Evolutionary conservation across 2,329 filamentous ascomycete genomes (phyloP), one percentile per base, ranked within the genome.

Genomic region (Aspergillus sergii): DNA sequence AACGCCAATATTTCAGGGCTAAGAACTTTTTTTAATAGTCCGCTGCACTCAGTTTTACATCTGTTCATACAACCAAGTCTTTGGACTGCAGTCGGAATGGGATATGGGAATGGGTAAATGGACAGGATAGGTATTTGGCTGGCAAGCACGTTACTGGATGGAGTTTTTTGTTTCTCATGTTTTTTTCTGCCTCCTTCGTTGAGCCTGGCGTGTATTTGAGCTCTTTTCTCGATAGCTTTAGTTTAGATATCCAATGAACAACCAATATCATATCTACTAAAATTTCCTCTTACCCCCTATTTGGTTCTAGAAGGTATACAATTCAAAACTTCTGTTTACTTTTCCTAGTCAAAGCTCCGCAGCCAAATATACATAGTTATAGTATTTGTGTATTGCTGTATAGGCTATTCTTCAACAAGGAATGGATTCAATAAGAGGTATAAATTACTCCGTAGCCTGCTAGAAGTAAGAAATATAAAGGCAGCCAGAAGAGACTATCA

Each of bases 81-180:
- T 63, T 56, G 57, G 41, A 21, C 36, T 7, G 46, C 46, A 54
- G 55, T 51, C 26, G 58, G 57, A 43, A 54, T 58, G 50, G 64
- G 58, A 46, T 62, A 48, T 50, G 60, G 57, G 34, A 43, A 57
- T 56, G 62, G 55, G 21, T 56, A 60, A 64, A 59, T 41, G 51
- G 51, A 39, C 30, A 55, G 64, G 65, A 63, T 64, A 48, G 60
- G 39, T 50, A 39, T 53, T 59, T 58, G 57, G 57, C 55, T 46
- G 60, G 63, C 34, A 58, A 46, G 28, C 48, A 34, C 30, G 23
- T 61, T 51, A 45, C 59, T 54, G 63, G 65, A 65, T 65, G 66
- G 65, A 60, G 66, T 64, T 64, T 41, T 19, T 58, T 26, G 32
- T 36, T 36, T 55, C 30, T 50, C 10, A 23, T 66, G 60, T 39